A percentile compares a stretch with the other conserved stretches of the same genome.
These are phyloP conservation scores for Lathyrus aphaca DNA, from an alignment of 306 rosid genomes.

Conservation along the genomic window DNA sequence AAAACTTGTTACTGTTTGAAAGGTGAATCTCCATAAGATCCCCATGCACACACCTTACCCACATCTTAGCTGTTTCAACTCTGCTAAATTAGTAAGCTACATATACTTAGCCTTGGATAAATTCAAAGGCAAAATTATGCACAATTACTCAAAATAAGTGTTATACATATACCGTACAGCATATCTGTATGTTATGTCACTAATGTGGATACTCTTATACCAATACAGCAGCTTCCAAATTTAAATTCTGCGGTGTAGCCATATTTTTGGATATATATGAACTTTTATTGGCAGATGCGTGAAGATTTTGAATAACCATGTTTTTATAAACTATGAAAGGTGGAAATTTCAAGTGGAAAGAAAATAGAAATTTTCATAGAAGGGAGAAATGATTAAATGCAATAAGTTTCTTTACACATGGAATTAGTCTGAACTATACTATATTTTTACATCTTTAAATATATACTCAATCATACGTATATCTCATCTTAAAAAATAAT, in stretches of 20 bases:
- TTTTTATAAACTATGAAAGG: not conserved
- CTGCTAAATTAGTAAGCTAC: no score
- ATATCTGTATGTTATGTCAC: no score
- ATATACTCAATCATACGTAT: not conserved
- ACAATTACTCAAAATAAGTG: no score
- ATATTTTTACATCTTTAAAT: not conserved
- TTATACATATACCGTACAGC: no score
- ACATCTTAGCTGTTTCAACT: no score
- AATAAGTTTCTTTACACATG: not conserved
- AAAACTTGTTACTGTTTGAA: not conserved
- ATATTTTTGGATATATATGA: not conserved
- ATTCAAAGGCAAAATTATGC: no score
- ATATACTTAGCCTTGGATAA: no score
- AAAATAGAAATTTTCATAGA: not conserved
- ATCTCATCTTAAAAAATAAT: not conserved
- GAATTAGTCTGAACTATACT: not conserved
- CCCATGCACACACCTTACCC: no score
- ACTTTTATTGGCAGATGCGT: not conserved
- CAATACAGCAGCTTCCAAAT: no score
- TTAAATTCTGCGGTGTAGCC: no score
- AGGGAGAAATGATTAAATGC: not conserved
- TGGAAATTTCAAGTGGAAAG: not conserved
- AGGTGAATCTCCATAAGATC: no score
- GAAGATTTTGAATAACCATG: not conserved
- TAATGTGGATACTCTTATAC: no score